These are phyloP conservation scores for Lasiosphaeria ovina DNA, from an alignment of 495 filamentous ascomycete genomes.

Conservation along the genomic window DNA sequence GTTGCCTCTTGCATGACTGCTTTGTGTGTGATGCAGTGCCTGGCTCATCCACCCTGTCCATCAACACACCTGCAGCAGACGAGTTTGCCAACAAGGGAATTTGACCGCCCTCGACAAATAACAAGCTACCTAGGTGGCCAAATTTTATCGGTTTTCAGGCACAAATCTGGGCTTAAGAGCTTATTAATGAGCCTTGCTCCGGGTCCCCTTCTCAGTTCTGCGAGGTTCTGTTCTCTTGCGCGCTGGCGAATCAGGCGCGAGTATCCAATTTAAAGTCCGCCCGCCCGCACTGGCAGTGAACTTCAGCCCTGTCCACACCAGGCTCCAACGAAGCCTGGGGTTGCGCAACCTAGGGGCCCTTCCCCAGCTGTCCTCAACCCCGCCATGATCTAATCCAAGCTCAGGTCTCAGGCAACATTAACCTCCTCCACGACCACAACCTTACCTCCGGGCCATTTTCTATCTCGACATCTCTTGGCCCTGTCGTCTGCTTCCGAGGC, in stretches of 20 bases:
- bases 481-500: background rate
- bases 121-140: too few relatives aligned
- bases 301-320: background rate
- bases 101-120: too few relatives aligned
- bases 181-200: too few relatives aligned
- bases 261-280: background rate
- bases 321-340: background rate
- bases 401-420: constrained; percentile 10
- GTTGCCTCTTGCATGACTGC: too few relatives aligned
- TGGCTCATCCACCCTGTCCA: too few relatives aligned
- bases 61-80: too few relatives aligned
- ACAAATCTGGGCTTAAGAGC: too few relatives aligned
- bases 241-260: background rate
- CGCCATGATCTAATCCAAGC: constrained; percentile 18
- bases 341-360: background rate
- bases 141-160: too few relatives aligned
- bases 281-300: background rate
- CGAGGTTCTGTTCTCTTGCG: background rate
- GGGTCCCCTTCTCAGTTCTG: background rate
- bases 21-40: too few relatives aligned
- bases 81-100: too few relatives aligned
- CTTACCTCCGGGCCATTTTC: background rate
- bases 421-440: background rate
- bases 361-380: constrained; percentile 15
- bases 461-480: background rate